These are phyloP conservation scores for Pulchroboletus neoregius DNA, from an alignment of 1,284 basidiomycete genomes.

Conservation along the genomic window DNA sequence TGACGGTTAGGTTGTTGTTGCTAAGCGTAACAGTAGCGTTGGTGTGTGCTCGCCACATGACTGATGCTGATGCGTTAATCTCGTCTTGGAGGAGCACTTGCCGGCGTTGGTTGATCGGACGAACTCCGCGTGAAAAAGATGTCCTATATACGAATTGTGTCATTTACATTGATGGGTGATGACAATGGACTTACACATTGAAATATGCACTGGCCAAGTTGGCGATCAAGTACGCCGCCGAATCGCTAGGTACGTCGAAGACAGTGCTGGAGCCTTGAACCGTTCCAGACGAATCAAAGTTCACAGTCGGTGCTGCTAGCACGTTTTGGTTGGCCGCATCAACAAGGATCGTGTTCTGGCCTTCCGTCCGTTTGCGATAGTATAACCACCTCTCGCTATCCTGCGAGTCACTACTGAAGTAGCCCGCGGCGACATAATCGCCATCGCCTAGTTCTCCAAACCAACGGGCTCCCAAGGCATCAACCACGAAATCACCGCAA, in stretches of 20 bases:
- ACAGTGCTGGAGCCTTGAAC: constrained; percentile 80
- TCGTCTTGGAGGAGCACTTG: constrained; percentile 95
- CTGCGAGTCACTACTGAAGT: constrained; percentile 73
- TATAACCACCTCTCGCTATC: constrained; percentile 77
- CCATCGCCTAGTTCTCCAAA: constrained; percentile 92
- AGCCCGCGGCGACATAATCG: constrained; percentile 70
- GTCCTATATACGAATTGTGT: constrained; percentile 35
- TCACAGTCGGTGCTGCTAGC: constrained; percentile 58
- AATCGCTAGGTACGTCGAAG: constrained; percentile 53
- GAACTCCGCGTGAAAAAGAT: constrained; percentile 82
- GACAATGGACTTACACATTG: constrained; percentile 52
- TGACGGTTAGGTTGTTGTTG: constrained; percentile 53
- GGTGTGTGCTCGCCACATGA: constrained; percentile 96
- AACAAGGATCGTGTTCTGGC: constrained; percentile 93
- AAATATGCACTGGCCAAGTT: constrained; percentile 83
- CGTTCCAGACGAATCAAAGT: constrained; percentile 57
- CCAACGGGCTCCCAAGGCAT: constrained; percentile 94
- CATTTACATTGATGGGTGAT: constrained; percentile 7
- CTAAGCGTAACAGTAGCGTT: constrained; percentile 64
- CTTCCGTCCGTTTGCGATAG: constrained; percentile 95
- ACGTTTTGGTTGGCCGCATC: constrained; percentile 81
- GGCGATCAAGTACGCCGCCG: constrained; percentile 81
- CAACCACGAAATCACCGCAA: constrained; percentile 90
- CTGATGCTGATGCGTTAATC: constrained; percentile 52
- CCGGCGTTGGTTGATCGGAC: constrained; percentile 79